A percentile compares a stretch with the other conserved stretches of the same genome.
Evolutionary conservation across 2,329 filamentous ascomycete genomes (phyloP).

Genomic region (Neophaeococcomyces aloes): DNA sequence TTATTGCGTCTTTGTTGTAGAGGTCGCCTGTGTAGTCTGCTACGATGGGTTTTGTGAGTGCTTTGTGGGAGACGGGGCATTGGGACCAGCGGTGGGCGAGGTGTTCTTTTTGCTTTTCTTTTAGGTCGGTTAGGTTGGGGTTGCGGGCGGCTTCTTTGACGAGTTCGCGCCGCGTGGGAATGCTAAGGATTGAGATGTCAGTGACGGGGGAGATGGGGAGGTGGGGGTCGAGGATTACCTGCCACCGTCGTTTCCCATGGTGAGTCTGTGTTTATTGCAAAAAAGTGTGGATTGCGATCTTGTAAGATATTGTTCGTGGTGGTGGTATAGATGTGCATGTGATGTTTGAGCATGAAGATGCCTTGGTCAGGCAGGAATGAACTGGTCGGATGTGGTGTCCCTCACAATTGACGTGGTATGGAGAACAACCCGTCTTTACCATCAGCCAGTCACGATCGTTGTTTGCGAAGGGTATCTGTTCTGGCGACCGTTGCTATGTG

Average conservation of each 20-base stretch:
- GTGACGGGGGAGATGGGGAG: conserved; percentile 2
- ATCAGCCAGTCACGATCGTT: no score
- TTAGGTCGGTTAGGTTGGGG: conserved; percentile 73
- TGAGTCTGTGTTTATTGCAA: not conserved
- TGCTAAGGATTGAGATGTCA: conserved; percentile 41
- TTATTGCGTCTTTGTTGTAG: conserved; percentile 88
- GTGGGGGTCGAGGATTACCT: conserved; percentile 38
- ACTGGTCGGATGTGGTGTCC: no score
- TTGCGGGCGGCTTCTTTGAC: conserved; percentile 84
- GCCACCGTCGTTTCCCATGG: conserved; percentile 91
- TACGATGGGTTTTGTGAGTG: conserved; percentile 63
- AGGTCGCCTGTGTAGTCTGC: conserved; percentile 75
- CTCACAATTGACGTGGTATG: no score
- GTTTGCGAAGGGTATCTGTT: no score
- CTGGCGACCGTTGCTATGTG: no score
- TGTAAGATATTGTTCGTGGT: no score
- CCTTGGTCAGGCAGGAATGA: no score
- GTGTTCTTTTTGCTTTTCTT: conserved; percentile 76
- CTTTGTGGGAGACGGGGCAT: conserved; percentile 73
- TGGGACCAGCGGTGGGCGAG: conserved; percentile 77
- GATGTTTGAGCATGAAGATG: no score
- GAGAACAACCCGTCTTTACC: no score
- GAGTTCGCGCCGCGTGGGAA: conserved; percentile 88
- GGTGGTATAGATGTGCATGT: no score
- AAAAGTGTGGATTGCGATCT: no score